Percentiles rank a stretch among this genome's conserved stretches.
Evolutionary conservation across 2,329 filamentous ascomycete genomes (phyloP).

Genomic region (Penicillium sp.): DNA sequence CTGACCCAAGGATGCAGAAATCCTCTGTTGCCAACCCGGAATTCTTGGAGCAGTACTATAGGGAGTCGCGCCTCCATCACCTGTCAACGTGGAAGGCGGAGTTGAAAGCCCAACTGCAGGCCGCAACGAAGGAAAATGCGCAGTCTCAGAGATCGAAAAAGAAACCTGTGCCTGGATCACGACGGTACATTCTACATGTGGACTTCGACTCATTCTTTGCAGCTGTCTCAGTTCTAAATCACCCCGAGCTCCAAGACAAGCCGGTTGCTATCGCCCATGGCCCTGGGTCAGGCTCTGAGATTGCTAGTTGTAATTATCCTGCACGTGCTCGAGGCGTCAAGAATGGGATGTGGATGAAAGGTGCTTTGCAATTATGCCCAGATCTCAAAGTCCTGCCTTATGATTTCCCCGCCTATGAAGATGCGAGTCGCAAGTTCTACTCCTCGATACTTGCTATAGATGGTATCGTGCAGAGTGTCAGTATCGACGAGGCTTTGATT

Average conservation of each 20-base stretch:
- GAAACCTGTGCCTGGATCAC: constrained; percentile 59
- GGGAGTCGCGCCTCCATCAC: constrained; percentile 91
- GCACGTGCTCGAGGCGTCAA: constrained; percentile 83
- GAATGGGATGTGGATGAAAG: constrained; percentile 99
- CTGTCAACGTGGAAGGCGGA: constrained; percentile 96
- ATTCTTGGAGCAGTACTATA: constrained; percentile 91
- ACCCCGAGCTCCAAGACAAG: constrained; percentile 71
- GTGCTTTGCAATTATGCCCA: constrained; percentile 76
- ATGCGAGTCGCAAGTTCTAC: constrained; percentile 85
- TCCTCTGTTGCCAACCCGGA: constrained; percentile 89
- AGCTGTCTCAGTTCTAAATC: constrained; percentile 77
- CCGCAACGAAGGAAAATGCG: constrained; percentile 67
- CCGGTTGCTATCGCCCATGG: constrained; percentile 89
- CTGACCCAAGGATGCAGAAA: constrained; percentile 80
- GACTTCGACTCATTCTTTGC: constrained; percentile 99
- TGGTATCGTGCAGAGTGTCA: constrained; percentile 89
- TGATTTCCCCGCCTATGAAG: constrained; percentile 92
- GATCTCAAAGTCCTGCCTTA: constrained; percentile 89
- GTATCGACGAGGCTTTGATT: constrained; percentile 89
- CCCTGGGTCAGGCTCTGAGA: constrained; percentile 80
- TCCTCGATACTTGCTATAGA: constrained; percentile 74
- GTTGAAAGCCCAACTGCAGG: constrained; percentile 83
- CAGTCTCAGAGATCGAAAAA: constrained; percentile 46
- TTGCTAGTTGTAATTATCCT: constrained; percentile 95
- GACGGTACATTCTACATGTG: constrained; percentile 87